Percentiles rank a stretch among this genome's conserved stretches.
These are phyloP conservation scores for Rhizopus microsporus DNA, from an alignment of 371 early-diverging fungal genomes.

Conservation along the genomic window DNA sequence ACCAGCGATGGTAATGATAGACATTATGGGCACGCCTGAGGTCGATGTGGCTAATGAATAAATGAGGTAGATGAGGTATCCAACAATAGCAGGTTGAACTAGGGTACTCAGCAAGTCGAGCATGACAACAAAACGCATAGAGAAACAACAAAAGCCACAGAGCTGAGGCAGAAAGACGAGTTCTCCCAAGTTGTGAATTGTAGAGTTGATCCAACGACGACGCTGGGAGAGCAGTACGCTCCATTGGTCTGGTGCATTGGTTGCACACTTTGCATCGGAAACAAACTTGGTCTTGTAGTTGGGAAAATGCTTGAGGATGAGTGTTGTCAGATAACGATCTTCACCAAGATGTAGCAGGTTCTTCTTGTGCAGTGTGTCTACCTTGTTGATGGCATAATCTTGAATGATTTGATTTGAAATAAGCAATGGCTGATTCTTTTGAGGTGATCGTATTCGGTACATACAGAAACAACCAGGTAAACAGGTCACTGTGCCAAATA, in stretches of 20 bases:
- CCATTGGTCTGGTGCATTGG: conserved; percentile 96
- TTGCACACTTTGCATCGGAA: conserved; percentile 93
- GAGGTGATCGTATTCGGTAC: conserved; percentile 86
- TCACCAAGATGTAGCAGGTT: conserved; percentile 84
- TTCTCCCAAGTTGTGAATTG: conserved; percentile 95
- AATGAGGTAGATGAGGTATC: conserved; percentile 75
- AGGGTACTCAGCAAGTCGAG: conserved; percentile 90
- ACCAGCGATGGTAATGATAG: conserved; percentile 67
- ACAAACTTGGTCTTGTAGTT: conserved; percentile 95
- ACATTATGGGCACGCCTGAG: conserved; percentile 50
- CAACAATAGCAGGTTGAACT: conserved; percentile 87
- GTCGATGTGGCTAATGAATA: conserved; percentile 45
- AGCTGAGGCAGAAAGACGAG: conserved; percentile 82
- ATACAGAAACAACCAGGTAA: conserved; percentile 92
- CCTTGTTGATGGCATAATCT: conserved; percentile 94
- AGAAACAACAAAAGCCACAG: conserved; percentile 96
- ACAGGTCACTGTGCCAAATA: conserved; percentile 89
- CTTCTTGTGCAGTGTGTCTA: conserved; percentile 97
- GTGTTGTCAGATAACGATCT: conserved; percentile 95
- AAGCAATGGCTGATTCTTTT: conserved; percentile 86
- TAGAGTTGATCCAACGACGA: conserved; percentile 98
- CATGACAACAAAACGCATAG: conserved; percentile 96
- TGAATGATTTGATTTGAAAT: conserved; percentile 87
- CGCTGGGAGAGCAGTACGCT: conserved; percentile 94
- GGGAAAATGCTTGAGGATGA: conserved; percentile 99